phyloP scores from a whole-genome alignment of 192 early-diverging fungal species.

The Polychytrium aggregatum region DNA sequence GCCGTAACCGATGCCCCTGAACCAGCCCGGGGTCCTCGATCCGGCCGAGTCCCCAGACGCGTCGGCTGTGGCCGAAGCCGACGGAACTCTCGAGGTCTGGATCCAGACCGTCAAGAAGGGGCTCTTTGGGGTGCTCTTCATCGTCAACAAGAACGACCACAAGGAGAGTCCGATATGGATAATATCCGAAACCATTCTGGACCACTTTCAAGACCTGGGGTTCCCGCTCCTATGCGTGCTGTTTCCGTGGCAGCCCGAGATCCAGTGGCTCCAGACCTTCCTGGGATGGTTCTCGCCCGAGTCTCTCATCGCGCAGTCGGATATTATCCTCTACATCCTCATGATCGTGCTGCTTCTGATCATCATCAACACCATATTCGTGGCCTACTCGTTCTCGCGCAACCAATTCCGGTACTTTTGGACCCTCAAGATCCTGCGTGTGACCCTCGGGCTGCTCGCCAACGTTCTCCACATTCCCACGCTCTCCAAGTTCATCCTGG shows the following conservation, averaged over 20 bases:
- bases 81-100: no score
- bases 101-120: constrained; percentile 17
- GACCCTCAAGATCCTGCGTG: constrained; percentile 27
- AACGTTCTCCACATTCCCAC: constrained; percentile 28
- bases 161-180: constrained; percentile 2
- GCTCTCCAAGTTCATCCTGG: constrained; percentile 13
- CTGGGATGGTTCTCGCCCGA: constrained; percentile 25
- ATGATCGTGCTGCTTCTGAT: constrained; percentile 9
- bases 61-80: no score
- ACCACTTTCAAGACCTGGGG: constrained; percentile 32
- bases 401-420: constrained; percentile 35
- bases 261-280: constrained; percentile 16
- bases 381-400: constrained; percentile 27
- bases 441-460: constrained; percentile 23
- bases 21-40: no score
- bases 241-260: constrained; percentile 23
- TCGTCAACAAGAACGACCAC: constrained; percentile 23
- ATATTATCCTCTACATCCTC: constrained; percentile 9
- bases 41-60: no score
- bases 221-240: constrained; percentile 15
- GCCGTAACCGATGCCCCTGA: no score
- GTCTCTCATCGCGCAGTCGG: constrained; percentile 14
- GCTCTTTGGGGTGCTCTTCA: constrained; percentile 31
- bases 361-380: constrained; percentile 24
- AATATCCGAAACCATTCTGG: constrained; percentile 17